phyloP scores from a whole-genome alignment of 1,284 basidiomycete species.

The Coriolopsis trogii region DNA sequence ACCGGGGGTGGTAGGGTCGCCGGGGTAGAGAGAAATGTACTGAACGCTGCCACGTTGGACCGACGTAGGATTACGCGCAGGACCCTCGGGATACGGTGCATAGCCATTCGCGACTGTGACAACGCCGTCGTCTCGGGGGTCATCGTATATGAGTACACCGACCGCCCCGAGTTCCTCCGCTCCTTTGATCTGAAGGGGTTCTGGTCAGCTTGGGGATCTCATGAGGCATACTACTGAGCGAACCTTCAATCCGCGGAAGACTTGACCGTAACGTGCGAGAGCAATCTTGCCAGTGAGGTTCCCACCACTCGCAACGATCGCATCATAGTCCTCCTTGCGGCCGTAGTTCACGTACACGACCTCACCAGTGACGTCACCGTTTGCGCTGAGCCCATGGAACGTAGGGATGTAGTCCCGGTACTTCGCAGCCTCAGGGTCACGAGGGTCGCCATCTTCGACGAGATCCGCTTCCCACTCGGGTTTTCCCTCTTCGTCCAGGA shows the following conservation, averaged over 20 bases:
- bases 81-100: constrained; percentile 79
- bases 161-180: constrained; percentile 85
- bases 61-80: constrained; percentile 83
- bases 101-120: constrained; percentile 83
- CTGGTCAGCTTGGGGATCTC: background rate
- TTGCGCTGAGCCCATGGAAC: constrained; percentile 72
- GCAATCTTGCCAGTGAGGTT: constrained; percentile 83
- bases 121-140: constrained; percentile 87
- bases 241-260: constrained; percentile 87
- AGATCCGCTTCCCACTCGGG: constrained; percentile 72
- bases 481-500: constrained; percentile 57
- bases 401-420: constrained; percentile 61
- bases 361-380: constrained; percentile 67
- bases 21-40: constrained; percentile 81
- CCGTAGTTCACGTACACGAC: constrained; percentile 88
- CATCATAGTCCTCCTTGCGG: constrained; percentile 55
- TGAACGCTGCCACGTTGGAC: constrained; percentile 91
- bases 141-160: constrained; percentile 82
- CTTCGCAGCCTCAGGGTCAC: constrained; percentile 64
- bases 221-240: background rate
- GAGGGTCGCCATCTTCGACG: constrained; percentile 66
- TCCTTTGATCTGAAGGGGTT: constrained; percentile 78
- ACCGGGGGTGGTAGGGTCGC: constrained; percentile 87
- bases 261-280: constrained; percentile 80
- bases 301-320: constrained; percentile 51